Base-by-base conservation (phyloP, 1,284 basidiomycete genomes). In the Tilletia walkeri region DNA sequence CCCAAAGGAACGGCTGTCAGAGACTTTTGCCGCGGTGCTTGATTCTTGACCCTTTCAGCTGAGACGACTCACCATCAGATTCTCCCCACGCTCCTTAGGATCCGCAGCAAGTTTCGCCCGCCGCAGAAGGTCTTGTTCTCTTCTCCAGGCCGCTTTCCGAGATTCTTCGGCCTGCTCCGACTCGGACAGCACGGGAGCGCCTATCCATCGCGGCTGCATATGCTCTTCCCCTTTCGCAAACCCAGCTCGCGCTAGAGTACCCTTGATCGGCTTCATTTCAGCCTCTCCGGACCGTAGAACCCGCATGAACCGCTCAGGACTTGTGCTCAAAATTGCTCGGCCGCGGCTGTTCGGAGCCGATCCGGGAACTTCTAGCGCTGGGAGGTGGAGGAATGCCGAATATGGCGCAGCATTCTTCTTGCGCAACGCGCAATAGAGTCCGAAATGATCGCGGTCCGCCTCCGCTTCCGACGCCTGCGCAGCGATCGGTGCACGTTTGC, bases 211-310 rank as follows among this genome's bases (percentile, higher is more conserved):
- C 24, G 41, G 47, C 10, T 70, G 70, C 73, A 75, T 71, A 12
- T 14, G 20, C 36, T 74, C 71, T 61, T 83, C 81, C n/a, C 78
- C 81, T 10, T 70, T 63, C 12, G 74, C 77, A 39, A 71, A 81
- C 1, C 82, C 82, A 41, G 82, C 80, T 4, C 81, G 73, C 1
- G 80, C 75, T 4, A 80, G 69, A 0, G 82, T 98, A 5, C 95
- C 95, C 82, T 98, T 99, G 85, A 99, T 98, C 0, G 95, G 95
- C 67, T 94, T 92, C 82, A 97, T 89, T 84, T 96, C 92, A 78
- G 91, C 85, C 39, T 75, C 66, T 0, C 91, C 91, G 2, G 88
- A 86, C 7, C 89, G 87, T 18, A 89, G 88, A 75, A 90, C 93
- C n/a, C 91, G 92, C 36, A 99, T 86, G 85, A 99, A 98, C 0